These are phyloP conservation scores for Penicillium sp. DNA, from an alignment of 2,329 filamentous ascomycete species.

Conservation along the genomic window DNA sequence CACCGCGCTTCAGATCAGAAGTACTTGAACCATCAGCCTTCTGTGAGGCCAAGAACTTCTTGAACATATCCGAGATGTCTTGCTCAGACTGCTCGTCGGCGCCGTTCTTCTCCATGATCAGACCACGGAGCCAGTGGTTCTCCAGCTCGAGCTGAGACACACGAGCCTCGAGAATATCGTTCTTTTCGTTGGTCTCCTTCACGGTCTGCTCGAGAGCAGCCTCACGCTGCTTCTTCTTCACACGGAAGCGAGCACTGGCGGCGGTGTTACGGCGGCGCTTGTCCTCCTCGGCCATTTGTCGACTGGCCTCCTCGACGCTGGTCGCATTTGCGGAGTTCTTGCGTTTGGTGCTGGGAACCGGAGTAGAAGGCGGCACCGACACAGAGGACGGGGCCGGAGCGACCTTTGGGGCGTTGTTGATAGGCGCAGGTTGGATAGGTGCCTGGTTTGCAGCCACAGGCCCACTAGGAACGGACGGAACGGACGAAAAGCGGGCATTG, in stretches of 20 bases:
- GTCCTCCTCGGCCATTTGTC: constrained; percentile 80
- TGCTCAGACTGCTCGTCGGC: constrained; percentile 45
- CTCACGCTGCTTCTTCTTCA: constrained; percentile 96
- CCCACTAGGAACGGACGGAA: constrained; percentile 21
- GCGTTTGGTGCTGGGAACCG: constrained; percentile 33
- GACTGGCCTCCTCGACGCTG: constrained; percentile 67
- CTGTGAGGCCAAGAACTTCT: constrained; percentile 39
- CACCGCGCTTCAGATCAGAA: constrained; percentile 33
- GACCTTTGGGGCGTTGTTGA: constrained; percentile 12
- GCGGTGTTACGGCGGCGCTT: constrained; percentile 88
- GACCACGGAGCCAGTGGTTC: constrained; percentile 77
- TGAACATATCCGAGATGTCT: constrained; percentile 42
- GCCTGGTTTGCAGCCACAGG: constrained; percentile 18
- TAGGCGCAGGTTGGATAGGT: constrained; percentile 15
- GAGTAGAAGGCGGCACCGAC: constrained; percentile 10
- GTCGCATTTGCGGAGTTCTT: constrained; percentile 36
- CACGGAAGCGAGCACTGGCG: constrained; percentile 83
- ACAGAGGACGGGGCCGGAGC: constrained; percentile 17
- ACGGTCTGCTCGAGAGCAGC: constrained; percentile 76
- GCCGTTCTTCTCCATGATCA: constrained; percentile 75
- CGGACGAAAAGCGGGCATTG: constrained; percentile 22
- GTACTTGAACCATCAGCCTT: constrained; percentile 30
- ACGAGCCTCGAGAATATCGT: constrained; percentile 67
- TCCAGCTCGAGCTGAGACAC: constrained; percentile 74
- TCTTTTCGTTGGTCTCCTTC: constrained; percentile 80